These are phyloP conservation scores for Ophiocordyceps robertsii DNA, from an alignment of 2,329 filamentous ascomycete genomes.

Conservation along the genomic window DNA sequence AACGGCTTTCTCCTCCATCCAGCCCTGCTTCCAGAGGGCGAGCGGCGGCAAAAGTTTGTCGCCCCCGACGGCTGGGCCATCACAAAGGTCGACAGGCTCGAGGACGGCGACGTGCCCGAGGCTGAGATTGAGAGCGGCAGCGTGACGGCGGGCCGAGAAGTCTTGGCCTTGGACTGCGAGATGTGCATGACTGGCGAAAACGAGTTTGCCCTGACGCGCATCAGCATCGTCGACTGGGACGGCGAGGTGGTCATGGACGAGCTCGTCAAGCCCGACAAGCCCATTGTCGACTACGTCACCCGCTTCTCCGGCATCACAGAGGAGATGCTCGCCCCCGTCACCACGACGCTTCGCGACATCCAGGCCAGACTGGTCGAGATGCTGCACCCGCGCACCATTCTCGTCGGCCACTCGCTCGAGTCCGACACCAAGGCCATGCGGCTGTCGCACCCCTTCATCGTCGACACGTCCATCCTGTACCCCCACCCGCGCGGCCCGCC, in stretches of 20 bases:
- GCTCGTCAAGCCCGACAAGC: constrained; percentile 76
- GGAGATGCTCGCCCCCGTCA: constrained; percentile 68
- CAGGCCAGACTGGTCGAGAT: constrained; percentile 63
- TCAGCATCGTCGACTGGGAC: constrained; percentile 80
- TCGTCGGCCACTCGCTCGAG: constrained; percentile 71
- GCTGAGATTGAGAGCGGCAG: constrained; percentile 65
- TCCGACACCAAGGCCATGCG: constrained; percentile 74
- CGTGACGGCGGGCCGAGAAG: constrained; percentile 64
- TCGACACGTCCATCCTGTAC: constrained; percentile 83
- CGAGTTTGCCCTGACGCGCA: constrained; percentile 72
- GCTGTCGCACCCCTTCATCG: constrained; percentile 80
- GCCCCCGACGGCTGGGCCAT: constrained; percentile 69
- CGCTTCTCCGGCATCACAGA: constrained; percentile 85
- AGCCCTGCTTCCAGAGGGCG: constrained; percentile 49
- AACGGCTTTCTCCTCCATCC: constrained; percentile 82
- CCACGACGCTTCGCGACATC: constrained; percentile 71
- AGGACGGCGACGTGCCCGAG: constrained; percentile 56
- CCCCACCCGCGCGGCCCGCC: constrained; percentile 84
- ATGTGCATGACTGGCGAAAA: constrained; percentile 85
- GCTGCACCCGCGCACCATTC: constrained; percentile 57
- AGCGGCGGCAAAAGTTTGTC: constrained; percentile 39
- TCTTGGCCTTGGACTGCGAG: constrained; percentile 85
- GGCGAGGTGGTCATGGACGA: constrained; percentile 74
- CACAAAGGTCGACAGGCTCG: constrained; percentile 51
- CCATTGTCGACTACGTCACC: constrained; percentile 89